Conservation (phyloP, 768 basidiomycete genomes). For the Xerocomellus intermedius region DNA sequence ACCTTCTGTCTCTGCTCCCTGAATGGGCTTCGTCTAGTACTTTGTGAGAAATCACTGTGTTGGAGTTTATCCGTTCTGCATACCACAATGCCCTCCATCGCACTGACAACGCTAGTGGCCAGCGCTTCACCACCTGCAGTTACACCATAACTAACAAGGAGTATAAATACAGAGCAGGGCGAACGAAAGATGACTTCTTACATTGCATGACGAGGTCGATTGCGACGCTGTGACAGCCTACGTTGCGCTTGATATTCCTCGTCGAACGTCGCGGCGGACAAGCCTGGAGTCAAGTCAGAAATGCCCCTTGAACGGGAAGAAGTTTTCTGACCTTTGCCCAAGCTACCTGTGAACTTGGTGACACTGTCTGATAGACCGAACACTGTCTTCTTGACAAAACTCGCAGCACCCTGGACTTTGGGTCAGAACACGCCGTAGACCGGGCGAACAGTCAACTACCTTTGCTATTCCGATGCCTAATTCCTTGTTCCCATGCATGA, state of each 20-base stretch:
- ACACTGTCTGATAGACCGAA: conserved; percentile 95
- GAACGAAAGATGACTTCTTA: conserved; percentile 34
- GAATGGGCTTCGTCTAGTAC: conserved; percentile 87
- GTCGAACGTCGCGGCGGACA: conserved; percentile 97
- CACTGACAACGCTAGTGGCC: conserved; percentile 91
- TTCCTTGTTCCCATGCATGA: conserved; percentile 95
- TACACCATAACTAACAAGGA: conserved; percentile 76
- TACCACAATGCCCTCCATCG: conserved; percentile 93
- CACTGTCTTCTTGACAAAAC: conserved; percentile 98
- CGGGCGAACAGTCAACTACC: conserved; percentile 38
- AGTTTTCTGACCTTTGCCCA: conserved; percentile 76
- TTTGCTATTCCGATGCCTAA: conserved; percentile 93
- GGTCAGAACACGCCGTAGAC: conserved; percentile 12
- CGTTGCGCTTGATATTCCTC: conserved; percentile 91
- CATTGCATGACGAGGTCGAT: conserved; percentile 96
- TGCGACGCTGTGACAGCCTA: conserved; percentile 84
- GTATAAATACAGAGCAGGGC: background rate
- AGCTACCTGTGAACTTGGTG: conserved; percentile 97
- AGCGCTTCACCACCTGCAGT: conserved; percentile 92
- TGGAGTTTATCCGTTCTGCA: conserved; percentile 22
- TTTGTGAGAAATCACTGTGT: background rate
- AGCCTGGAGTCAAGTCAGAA: conserved; percentile 46
- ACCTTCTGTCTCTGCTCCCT: conserved; percentile 93
- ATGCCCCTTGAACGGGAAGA: background rate
- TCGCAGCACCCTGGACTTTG: conserved; percentile 80